These are phyloP conservation scores for Amanita polypyramis DNA, from an alignment of 768 basidiomycete genomes.

Conservation along the genomic window DNA sequence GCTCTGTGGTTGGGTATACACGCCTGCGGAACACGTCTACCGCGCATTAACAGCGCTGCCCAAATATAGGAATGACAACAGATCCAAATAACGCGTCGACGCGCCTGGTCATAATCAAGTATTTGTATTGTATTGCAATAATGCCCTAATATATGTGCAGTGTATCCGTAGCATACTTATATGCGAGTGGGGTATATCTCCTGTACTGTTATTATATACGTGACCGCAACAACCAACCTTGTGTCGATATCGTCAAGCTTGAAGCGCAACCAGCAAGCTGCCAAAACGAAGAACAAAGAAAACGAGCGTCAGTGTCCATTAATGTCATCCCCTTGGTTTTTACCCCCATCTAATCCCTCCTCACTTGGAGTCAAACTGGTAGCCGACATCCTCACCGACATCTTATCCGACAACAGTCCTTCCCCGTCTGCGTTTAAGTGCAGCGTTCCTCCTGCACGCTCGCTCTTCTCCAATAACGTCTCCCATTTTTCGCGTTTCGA, in stretches of 20 bases:
- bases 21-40: not conserved
- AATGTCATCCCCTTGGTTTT: not conserved
- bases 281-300: not conserved
- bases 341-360: not conserved
- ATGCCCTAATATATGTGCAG: no score
- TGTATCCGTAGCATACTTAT: no score
- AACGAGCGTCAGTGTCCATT: not conserved
- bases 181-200: no score
- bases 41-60: slow-evolving; percentile 3
- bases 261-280: not conserved
- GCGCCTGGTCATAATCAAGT: not conserved
- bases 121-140: not conserved
- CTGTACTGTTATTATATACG: no score
- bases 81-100: slow-evolving; percentile 7
- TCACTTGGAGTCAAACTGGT: not conserved
- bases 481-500: slow-evolving; percentile 43
- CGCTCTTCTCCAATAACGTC: slow-evolving; percentile 55
- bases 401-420: slow-evolving; percentile 30
- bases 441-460: slow-evolving; percentile 62
- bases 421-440: slow-evolving; percentile 34
- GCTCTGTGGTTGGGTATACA: not conserved
- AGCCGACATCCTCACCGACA: slow-evolving; percentile 10
- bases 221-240: no score
- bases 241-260: no score
- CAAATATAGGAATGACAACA: slow-evolving; percentile 4